Evolutionary conservation across 176 grass and related monocot species (phyloP).

Genomic region (Juncus effusus): DNA sequence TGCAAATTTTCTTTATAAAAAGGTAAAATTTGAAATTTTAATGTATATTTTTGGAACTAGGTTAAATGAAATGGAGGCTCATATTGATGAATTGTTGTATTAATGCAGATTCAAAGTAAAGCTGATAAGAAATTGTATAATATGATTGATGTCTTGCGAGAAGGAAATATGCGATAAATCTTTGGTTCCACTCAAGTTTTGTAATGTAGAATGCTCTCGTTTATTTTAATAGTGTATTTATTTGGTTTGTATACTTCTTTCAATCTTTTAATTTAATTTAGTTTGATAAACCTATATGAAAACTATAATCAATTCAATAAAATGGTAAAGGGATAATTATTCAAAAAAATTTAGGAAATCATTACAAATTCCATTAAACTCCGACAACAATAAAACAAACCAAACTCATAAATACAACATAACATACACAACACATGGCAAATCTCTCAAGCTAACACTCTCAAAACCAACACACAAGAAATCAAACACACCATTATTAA

Average conservation of each 20-base stretch:
- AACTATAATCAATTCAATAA: too few species aligned
- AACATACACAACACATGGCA: constrained; percentile 2
- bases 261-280: too few species aligned
- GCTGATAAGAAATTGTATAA: constrained; percentile 69
- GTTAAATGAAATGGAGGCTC: background rate
- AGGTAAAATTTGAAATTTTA: constrained; percentile 34
- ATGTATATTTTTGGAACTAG: constrained; percentile 5
- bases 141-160: constrained; percentile 75
- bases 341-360: too few species aligned
- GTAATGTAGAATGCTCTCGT: background rate
- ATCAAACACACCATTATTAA: background rate
- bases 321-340: too few species aligned
- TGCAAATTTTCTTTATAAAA: constrained; percentile 69
- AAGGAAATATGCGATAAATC: constrained; percentile 43
- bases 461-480: constrained; percentile 1
- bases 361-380: background rate
- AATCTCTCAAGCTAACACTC: constrained; percentile 5
- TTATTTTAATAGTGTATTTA: too few species aligned
- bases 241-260: too few species aligned
- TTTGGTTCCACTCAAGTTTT: constrained; percentile 5
- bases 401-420: background rate
- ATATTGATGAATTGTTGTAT: background rate
- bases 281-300: too few species aligned
- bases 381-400: background rate
- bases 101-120: constrained; percentile 62